Base-by-base conservation (phyloP, 2,329 filamentous ascomycete species). In the Arthrobotrys sphaeroides region DNA sequence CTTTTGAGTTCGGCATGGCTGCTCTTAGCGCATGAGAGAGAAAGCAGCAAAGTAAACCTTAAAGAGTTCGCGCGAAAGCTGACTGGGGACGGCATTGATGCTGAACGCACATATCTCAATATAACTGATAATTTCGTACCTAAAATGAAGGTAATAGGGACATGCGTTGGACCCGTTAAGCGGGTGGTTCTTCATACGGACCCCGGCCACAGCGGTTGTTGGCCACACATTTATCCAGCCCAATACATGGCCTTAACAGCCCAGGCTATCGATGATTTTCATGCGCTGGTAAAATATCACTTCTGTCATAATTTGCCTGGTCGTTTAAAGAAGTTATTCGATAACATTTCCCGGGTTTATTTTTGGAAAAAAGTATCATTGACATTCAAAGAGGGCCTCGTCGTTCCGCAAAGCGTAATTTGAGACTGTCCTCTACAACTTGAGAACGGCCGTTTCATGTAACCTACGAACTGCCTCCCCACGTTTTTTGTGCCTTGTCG, bases 401-500 rank as follows among this genome's bases (percentile, higher is more conserved):
- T 59, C 59, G 53, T 74, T 74, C 69, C 69, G 53, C 61, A 62
- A 45, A 74, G 61, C 69, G 69, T 60, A 73, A 73, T 73, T 38
- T 60, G 69, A 67, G 61, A 57, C 53, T 36, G n/a, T n/a, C 10
- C 28, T 24, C 40, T 20, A 31, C 31, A 36, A 18, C 38, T 69
- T 69, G 13, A 26, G 43, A 42, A 43, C 18, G n/a, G 42, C 61
- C 60, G 61, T 74, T 74, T 62, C 69, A 67, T 61, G 61, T 74
- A 66, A 61, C 57, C 51, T 59, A 57, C 40, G 24, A 61, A 43
- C 42, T 40, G 42, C 36, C 66, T 59, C 51, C 72, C 69, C 72
- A 75, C 72, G 72, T 75, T 75, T n/a, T 69, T 55, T 70, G 66
- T 70, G 66, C 66, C 66, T 70, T 70, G 57, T 49, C 40, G 53